These are phyloP conservation scores for Prototheca wickerhamii DNA, from an alignment of 163 green algal species.

Conservation along the genomic window DNA sequence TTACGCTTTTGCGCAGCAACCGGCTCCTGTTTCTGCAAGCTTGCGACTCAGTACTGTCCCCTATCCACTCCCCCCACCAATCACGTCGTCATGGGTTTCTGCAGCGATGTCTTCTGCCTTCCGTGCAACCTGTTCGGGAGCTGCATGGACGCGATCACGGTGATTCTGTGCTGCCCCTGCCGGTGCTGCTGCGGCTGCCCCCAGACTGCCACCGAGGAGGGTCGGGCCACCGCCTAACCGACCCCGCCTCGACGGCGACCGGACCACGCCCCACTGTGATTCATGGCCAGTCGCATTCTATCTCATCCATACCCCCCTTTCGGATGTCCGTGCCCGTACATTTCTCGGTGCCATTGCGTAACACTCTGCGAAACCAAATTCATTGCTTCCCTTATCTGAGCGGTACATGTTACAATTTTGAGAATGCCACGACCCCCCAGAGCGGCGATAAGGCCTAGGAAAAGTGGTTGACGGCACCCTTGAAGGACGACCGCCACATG, in stretches of 20 bases:
- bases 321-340: too few relatives aligned
- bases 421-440: too few relatives aligned
- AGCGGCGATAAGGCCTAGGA: too few relatives aligned
- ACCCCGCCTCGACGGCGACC: not conserved
- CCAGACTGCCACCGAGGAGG: constrained; percentile 8
- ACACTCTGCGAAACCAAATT: too few relatives aligned
- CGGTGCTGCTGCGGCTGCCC: constrained; percentile 25
- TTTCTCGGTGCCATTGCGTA: too few relatives aligned
- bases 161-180: constrained; percentile 16
- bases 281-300: too few relatives aligned
- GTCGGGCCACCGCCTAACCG: not conserved
- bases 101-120: constrained; percentile 15
- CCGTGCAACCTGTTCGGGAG: constrained; percentile 13
- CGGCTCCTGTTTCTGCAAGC: not conserved
- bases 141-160: constrained; percentile 4
- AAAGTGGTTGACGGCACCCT: constrained; percentile 53
- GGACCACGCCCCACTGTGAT: too few relatives aligned
- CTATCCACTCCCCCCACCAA: too few relatives aligned
- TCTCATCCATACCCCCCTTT: too few relatives aligned
- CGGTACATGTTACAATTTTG: too few relatives aligned
- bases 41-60: not conserved
- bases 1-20: too few relatives aligned
- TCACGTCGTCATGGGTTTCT: constrained; percentile 7
- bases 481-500: constrained; percentile 63
- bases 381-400: too few relatives aligned